A percentile compares a stretch with the other conserved stretches of the same genome.
phyloP scores from a whole-genome alignment of 1,284 basidiomycete genomes.

The Baeospora myosura region DNA sequence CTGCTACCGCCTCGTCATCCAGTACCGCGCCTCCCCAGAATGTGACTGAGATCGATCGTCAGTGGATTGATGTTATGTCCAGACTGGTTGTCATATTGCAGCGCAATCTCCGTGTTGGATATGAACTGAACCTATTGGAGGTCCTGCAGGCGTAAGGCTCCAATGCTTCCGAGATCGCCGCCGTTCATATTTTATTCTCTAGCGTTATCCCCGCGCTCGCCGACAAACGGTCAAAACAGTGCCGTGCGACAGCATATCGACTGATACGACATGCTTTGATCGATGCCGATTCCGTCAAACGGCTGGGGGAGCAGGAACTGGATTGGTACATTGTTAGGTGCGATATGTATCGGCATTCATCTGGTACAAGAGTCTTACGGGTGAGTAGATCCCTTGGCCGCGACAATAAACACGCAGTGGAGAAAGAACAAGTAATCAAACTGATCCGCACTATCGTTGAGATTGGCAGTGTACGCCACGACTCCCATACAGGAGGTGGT shows the following conservation, averaged over 20 bases:
- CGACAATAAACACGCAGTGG: conserved; percentile 76
- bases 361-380: no score
- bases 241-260: conserved; percentile 83
- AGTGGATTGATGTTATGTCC: conserved; percentile 57
- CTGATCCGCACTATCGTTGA: conserved; percentile 82
- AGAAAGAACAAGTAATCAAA: conserved; percentile 93
- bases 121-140: conserved; percentile 67
- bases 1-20: conserved; percentile 28
- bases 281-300: conserved; percentile 58
- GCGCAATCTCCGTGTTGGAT: conserved; percentile 68
- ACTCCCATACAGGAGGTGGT: conserved; percentile 35
- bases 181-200: conserved; percentile 6
- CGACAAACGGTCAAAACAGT: conserved; percentile 67
- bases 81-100: conserved; percentile 68
- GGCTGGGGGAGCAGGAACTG: conserved; percentile 52
- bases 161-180: no score
- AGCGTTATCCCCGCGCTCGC: conserved; percentile 74
- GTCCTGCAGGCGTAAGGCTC: conserved; percentile 63
- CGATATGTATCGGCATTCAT: neutral
- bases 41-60: conserved; percentile 44
- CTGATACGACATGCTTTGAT: conserved; percentile 77
- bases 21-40: conserved; percentile 25
- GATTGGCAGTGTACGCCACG: conserved; percentile 52
- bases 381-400: conserved; percentile 70
- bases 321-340: conserved; percentile 90